phyloP scores from a whole-genome alignment of 108 stramenopile genomes.

The Thalassiosira profunda region DNA sequence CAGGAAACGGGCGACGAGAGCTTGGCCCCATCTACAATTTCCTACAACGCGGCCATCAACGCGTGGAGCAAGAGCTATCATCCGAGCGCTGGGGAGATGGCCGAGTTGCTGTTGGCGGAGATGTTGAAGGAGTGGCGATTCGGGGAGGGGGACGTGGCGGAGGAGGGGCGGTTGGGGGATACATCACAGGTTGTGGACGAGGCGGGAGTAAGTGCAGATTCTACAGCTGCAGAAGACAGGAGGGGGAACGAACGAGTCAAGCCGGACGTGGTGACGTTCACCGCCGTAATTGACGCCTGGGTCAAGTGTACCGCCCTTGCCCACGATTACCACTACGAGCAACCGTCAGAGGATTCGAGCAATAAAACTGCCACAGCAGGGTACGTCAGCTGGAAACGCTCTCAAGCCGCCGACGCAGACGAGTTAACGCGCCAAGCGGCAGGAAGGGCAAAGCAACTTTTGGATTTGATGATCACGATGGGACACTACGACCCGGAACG shows the following conservation, averaged over 20 bases:
- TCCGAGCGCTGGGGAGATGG: conserved; percentile 48
- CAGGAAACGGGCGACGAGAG: conserved; percentile 41
- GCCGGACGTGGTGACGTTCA: conserved; percentile 77
- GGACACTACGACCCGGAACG: conserved; percentile 33
- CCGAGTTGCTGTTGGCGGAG: conserved; percentile 62
- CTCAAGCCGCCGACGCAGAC: conserved; percentile 32
- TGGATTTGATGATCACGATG: conserved; percentile 44
- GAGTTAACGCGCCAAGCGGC: conserved; percentile 42
- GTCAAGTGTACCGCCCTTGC: conserved; percentile 55
- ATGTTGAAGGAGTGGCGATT: conserved; percentile 57
- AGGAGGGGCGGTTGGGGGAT: not conserved
- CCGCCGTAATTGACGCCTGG: conserved; percentile 61
- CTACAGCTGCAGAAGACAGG: not conserved
- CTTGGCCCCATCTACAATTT: conserved; percentile 57
- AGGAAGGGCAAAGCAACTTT: conserved; percentile 38
- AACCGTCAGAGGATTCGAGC: not conserved
- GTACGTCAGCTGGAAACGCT: conserved; percentile 34
- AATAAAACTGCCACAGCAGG: conserved; percentile 5
- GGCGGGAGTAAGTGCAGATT: not conserved
- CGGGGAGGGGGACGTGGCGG: conserved; percentile 17
- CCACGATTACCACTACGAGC: conserved; percentile 40
- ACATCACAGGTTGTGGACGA: conserved; percentile 8
- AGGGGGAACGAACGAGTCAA: conserved; percentile 45
- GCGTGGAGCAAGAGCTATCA: conserved; percentile 69
- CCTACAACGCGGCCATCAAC: conserved; percentile 71